Evolutionary conservation across 2,329 filamentous ascomycete genomes (phyloP).

Genomic region (Paracamarosporium sp.): DNA sequence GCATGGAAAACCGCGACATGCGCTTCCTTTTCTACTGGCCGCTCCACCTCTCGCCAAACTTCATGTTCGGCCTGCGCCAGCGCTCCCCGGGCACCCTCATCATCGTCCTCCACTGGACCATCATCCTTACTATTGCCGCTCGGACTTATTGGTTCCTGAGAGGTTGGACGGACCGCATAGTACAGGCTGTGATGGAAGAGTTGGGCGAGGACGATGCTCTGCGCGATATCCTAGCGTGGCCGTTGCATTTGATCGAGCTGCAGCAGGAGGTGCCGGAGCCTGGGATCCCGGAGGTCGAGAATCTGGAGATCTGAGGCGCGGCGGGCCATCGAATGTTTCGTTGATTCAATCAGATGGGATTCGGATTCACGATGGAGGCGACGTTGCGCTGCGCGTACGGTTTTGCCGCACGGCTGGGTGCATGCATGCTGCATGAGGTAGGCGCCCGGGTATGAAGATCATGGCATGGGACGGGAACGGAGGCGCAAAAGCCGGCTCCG

Average conservation of each 20-base stretch:
- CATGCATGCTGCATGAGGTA: background rate
- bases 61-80: conserved; percentile 37
- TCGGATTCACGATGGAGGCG: background rate
- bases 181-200: conserved; percentile 27
- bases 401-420: background rate
- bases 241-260: conserved; percentile 23
- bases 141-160: conserved; percentile 49
- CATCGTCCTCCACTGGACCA: conserved; percentile 48
- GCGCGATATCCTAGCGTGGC: conserved; percentile 34
- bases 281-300: background rate
- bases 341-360: no score
- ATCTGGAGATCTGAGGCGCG: conserved; percentile 1
- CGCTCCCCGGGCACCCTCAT: conserved; percentile 43
- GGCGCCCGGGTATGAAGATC: conserved; percentile 1
- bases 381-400: no score
- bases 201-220: conserved; percentile 31
- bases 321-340: no score
- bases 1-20: conserved; percentile 41
- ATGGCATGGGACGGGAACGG: background rate
- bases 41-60: conserved; percentile 40
- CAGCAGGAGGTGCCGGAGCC: conserved; percentile 3
- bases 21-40: conserved; percentile 49
- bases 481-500: background rate
- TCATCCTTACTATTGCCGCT: conserved; percentile 43
- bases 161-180: conserved; percentile 39